A percentile compares a stretch with the other conserved stretches of the same genome.
These are phyloP conservation scores for Fulvia fulva DNA, from an alignment of 2,329 filamentous ascomycete species.

Conservation along the genomic window DNA sequence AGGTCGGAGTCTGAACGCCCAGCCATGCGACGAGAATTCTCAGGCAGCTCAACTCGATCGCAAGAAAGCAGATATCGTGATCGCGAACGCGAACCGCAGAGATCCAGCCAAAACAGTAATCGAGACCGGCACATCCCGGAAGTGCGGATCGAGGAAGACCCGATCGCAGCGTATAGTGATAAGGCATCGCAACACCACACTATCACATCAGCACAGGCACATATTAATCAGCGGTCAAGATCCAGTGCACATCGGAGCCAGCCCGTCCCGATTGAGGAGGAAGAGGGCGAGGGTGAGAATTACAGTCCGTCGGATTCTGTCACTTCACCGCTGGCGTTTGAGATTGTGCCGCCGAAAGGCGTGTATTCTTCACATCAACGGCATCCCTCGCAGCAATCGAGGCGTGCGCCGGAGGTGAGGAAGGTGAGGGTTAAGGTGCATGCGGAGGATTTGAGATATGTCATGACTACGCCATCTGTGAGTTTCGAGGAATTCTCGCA, in stretches of 20 bases:
- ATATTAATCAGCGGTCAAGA: slow-evolving; percentile 29
- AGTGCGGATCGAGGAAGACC: slow-evolving; percentile 51
- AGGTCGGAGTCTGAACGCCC: slow-evolving; percentile 45
- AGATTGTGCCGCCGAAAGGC: slow-evolving; percentile 46
- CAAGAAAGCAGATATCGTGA: slow-evolving; percentile 18
- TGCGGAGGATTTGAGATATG: slow-evolving; percentile 82
- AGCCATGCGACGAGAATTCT: slow-evolving; percentile 34
- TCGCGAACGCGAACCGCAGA: slow-evolving; percentile 50
- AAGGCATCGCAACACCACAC: slow-evolving; percentile 17
- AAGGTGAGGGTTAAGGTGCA: slow-evolving; percentile 90
- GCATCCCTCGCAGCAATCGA: slow-evolving; percentile 50
- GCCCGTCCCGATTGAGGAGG: slow-evolving; percentile 71
- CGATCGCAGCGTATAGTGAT: slow-evolving; percentile 35
- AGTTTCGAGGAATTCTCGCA: slow-evolving; percentile 74
- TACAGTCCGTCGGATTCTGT: slow-evolving; percentile 41
- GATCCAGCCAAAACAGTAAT: slow-evolving; percentile 39
- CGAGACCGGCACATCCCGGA: slow-evolving; percentile 50
- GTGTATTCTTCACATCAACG: slow-evolving; percentile 27
- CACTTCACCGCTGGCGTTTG: slow-evolving; percentile 50
- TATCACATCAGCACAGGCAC: slow-evolving; percentile 4
- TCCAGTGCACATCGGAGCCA: slow-evolving; percentile 37
- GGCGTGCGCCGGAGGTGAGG: slow-evolving; percentile 57
- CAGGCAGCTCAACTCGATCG: slow-evolving; percentile 20
- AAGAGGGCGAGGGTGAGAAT: slow-evolving; percentile 62
- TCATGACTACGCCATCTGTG: slow-evolving; percentile 72